phyloP scores from a whole-genome alignment of 2,329 filamentous ascomycete genomes.

The Fusarium albosuccineum region DNA sequence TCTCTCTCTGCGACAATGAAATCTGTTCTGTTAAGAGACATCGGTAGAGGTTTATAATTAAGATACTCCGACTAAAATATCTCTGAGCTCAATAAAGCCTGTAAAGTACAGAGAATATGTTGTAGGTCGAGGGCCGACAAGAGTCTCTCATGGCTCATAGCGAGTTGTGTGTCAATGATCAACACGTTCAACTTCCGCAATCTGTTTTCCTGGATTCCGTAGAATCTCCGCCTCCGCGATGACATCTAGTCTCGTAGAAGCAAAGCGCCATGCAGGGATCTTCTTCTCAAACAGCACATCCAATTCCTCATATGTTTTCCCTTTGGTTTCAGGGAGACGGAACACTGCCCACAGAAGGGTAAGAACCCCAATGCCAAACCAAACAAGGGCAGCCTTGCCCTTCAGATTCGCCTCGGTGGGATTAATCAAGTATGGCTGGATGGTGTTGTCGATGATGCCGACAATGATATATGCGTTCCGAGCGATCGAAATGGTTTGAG shows the following conservation, averaged over 20 bases:
- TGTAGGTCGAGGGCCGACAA: not conserved
- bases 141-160: not conserved
- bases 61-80: too few species aligned
- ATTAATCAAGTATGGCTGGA: conserved; percentile 49
- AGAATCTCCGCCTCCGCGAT: not conserved
- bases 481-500: conserved; percentile 57
- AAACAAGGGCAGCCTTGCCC: conserved; percentile 50
- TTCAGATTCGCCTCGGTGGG: conserved; percentile 48
- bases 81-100: not conserved
- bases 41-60: too few species aligned
- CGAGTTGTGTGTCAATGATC: not conserved
- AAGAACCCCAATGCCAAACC: conserved; percentile 39
- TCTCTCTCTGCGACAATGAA: too few species aligned
- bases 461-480: conserved; percentile 45
- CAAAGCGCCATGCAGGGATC: conserved; percentile 52
- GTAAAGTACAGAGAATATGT: not conserved
- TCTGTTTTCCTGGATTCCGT: not conserved
- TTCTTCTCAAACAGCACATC: conserved; percentile 49
- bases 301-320: conserved; percentile 49
- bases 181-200: not conserved
- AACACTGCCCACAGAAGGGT: conserved; percentile 49
- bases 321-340: conserved; percentile 49
- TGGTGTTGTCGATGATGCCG: conserved; percentile 45
- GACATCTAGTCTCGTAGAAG: not conserved
- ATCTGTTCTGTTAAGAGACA: too few species aligned